Evolutionary conservation across 2,329 filamentous ascomycete species (phyloP).

Genomic region (Clonostachys chloroleuca): DNA sequence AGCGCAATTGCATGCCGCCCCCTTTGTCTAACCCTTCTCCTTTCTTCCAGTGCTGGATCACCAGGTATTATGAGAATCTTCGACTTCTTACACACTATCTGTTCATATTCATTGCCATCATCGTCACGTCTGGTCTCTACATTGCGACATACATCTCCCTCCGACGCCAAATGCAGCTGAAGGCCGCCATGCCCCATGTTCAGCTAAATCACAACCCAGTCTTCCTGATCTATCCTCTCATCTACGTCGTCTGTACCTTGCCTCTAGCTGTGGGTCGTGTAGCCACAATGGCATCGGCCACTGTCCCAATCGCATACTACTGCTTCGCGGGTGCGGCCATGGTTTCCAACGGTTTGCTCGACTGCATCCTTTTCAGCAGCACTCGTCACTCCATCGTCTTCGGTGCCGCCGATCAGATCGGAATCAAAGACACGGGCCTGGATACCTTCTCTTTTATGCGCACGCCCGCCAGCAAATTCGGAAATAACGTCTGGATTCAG

Average conservation of each 20-base stretch:
- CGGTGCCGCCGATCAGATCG: slow-evolving; percentile 10
- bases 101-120: slow-evolving; percentile 48
- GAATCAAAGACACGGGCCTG: slow-evolving; percentile 23
- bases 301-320: slow-evolving; percentile 41
- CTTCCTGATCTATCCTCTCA: slow-evolving; percentile 57
- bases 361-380: slow-evolving; percentile 31
- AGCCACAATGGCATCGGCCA: slow-evolving; percentile 44
- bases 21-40: background rate
- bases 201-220: slow-evolving; percentile 12
- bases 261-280: slow-evolving; percentile 58
- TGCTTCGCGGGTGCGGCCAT: slow-evolving; percentile 47
- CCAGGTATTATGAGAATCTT: slow-evolving; percentile 39
- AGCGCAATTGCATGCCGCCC: background rate
- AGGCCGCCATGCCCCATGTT: background rate
- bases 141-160: slow-evolving; percentile 26
- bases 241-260: slow-evolving; percentile 57
- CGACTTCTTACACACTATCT: slow-evolving; percentile 58
- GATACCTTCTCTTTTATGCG: slow-evolving; percentile 27
- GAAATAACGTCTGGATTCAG: slow-evolving; percentile 18
- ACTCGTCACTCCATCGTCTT: slow-evolving; percentile 28
- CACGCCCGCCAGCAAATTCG: slow-evolving; percentile 12
- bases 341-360: slow-evolving; percentile 38
- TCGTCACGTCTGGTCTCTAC: slow-evolving; percentile 26
- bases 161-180: slow-evolving; percentile 8
- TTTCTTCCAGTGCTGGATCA: slow-evolving; percentile 54